Conservation (phyloP, 192 early-diverging fungal genomes). For the Coemansia javaensis region DNA sequence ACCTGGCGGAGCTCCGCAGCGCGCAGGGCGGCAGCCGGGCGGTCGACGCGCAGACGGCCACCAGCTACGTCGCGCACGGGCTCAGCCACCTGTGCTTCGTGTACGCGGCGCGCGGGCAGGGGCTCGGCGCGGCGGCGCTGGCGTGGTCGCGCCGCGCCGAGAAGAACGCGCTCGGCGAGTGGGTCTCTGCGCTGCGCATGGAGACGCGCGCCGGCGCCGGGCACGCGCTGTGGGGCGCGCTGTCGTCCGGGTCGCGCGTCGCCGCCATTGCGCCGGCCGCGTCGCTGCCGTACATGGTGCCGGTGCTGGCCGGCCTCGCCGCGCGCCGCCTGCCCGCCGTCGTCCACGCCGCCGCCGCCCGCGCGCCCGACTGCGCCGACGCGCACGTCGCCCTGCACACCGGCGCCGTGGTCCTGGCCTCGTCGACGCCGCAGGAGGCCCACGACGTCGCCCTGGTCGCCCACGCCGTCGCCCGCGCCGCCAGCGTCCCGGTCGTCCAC, state of each 20-base stretch:
- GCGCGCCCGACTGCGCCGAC: conserved; percentile 65
- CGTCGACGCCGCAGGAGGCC: conserved; percentile 75
- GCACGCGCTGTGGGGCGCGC: conserved; percentile 71
- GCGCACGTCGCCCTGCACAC: conserved; percentile 73
- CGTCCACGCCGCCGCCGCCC: conserved; percentile 71
- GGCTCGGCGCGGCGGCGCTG: conserved; percentile 58
- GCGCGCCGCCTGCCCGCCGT: conserved; percentile 60
- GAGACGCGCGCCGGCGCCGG: conserved; percentile 76
- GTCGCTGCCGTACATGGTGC: conserved; percentile 76
- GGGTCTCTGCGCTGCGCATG: conserved; percentile 69
- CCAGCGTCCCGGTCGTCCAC: conserved; percentile 73
- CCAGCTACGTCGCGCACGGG: conserved; percentile 70
- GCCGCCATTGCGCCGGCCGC: conserved; percentile 67
- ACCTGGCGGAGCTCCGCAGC: conserved; percentile 14
- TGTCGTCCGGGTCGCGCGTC: conserved; percentile 45
- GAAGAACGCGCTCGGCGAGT: conserved; percentile 65
- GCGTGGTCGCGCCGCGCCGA: conserved; percentile 63
- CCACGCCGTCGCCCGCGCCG: conserved; percentile 65
- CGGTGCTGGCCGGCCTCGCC: conserved; percentile 72
- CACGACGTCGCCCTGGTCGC: conserved; percentile 84
- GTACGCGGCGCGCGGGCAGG: conserved; percentile 65
- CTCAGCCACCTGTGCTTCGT: conserved; percentile 80
- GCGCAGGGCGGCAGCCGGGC: conserved; percentile 20
- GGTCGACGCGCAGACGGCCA: conserved; percentile 60
- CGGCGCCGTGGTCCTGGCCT: conserved; percentile 71